These are phyloP conservation scores for Fallopia convolvulus DNA, from an alignment of 148 eudicot genomes.

Conservation along the genomic window DNA sequence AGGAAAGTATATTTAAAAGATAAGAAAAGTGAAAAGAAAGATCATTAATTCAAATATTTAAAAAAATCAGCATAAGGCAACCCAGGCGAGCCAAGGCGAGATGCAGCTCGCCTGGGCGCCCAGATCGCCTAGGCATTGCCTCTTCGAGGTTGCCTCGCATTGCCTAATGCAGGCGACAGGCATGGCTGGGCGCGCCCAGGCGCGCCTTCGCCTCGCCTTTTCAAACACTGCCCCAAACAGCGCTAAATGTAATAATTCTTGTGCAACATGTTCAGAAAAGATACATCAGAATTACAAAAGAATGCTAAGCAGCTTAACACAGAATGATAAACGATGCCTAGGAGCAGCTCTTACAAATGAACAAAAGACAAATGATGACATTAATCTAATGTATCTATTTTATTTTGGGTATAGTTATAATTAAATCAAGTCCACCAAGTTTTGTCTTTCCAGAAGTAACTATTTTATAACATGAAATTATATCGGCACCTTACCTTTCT, in stretches of 20 bases:
- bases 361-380: not conserved
- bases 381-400: not conserved
- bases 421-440: not conserved
- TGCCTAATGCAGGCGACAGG: no score
- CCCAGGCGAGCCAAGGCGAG: no score
- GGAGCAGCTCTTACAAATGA: not conserved
- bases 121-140: no score
- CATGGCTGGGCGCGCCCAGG: no score
- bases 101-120: no score
- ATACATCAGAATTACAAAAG: not conserved
- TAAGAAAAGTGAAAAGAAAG: no score
- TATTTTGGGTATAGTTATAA: not conserved
- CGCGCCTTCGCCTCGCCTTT: no score
- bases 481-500: constrained; percentile 39
- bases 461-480: not conserved
- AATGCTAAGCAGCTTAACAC: not conserved
- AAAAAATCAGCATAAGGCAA: no score
- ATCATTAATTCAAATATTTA: no score
- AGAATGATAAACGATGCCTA: not conserved
- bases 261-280: not conserved
- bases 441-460: not conserved
- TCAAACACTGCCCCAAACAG: not conserved
- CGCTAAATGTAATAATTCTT: not conserved
- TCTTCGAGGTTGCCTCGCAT: no score
- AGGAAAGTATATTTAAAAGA: no score